Evolutionary conservation across 306 rosid species (phyloP).

Genomic region (Dryas alaskensis): DNA sequence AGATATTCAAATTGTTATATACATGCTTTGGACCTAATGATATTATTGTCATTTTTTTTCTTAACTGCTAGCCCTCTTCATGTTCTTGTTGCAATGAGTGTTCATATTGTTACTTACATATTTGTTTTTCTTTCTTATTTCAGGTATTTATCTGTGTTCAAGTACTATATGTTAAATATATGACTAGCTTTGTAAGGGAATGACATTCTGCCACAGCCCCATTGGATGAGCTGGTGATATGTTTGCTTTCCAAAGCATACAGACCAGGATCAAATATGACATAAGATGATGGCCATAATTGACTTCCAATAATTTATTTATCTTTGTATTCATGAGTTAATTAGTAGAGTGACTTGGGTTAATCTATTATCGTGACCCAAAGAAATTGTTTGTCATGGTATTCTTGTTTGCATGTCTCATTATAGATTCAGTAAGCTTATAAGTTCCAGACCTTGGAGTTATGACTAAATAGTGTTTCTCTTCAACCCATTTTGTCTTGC

Average conservation of each 20-base stretch:
- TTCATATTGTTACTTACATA: background rate
- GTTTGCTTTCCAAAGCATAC: background rate
- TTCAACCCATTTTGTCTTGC: background rate
- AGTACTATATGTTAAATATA: background rate
- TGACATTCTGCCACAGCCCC: constrained; percentile 2
- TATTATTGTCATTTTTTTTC: background rate
- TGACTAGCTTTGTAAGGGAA: background rate
- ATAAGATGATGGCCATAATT: background rate
- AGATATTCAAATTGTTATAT: no score
- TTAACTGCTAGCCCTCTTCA: background rate
- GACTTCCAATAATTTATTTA: background rate
- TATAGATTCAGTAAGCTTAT: no score
- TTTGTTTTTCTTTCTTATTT: background rate
- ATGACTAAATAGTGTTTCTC: background rate
- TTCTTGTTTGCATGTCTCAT: background rate
- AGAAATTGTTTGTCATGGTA: background rate
- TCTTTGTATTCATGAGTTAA: background rate
- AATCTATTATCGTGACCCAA: background rate
- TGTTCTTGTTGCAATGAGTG: background rate
- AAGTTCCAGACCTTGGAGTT: background rate
- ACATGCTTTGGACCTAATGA: background rate
- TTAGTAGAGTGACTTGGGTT: background rate
- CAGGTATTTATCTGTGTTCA: constrained; percentile 6
- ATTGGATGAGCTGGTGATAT: background rate
- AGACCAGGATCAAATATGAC: background rate